Evolutionary conservation across 306 rosid genomes (phyloP).

Genomic region (Glycine soja): DNA sequence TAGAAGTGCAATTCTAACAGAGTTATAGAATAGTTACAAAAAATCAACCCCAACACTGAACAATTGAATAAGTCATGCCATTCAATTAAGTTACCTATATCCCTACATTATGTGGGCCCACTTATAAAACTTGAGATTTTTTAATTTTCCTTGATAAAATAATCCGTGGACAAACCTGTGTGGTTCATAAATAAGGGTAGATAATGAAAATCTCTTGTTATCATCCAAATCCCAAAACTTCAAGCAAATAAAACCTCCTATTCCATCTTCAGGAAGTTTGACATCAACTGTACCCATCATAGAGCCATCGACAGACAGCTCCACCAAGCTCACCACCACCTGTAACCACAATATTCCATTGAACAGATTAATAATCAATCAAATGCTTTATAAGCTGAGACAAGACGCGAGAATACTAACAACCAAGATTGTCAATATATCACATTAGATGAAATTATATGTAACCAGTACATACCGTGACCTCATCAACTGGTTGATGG

Average conservation of each 20-base stretch:
- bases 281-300: conserved; percentile 89
- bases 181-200: conserved; percentile 90
- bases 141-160: conserved; percentile 21
- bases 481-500: conserved; percentile 92
- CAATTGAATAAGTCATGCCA: conserved; percentile 11
- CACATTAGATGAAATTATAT: conserved; percentile 29
- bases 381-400: neutral
- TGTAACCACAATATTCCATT: conserved; percentile 49
- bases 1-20: conserved; percentile 12
- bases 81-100: neutral
- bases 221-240: conserved; percentile 88
- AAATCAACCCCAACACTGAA: conserved; percentile 2
- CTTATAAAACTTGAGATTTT: neutral
- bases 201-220: conserved; percentile 66
- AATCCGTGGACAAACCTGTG: conserved; percentile 71
- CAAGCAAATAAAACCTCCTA: conserved; percentile 84
- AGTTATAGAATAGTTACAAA: conserved; percentile 1
- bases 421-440: conserved; percentile 13
- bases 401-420: neutral
- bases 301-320: conserved; percentile 82
- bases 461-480: conserved; percentile 70
- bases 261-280: conserved; percentile 81
- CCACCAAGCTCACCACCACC: conserved; percentile 75
- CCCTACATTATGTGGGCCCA: conserved; percentile 22
- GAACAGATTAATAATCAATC: conserved; percentile 31